Conservation (phyloP, 2,329 filamentous ascomycete genomes). For the Arthrobotrys pseudoclavata region DNA sequence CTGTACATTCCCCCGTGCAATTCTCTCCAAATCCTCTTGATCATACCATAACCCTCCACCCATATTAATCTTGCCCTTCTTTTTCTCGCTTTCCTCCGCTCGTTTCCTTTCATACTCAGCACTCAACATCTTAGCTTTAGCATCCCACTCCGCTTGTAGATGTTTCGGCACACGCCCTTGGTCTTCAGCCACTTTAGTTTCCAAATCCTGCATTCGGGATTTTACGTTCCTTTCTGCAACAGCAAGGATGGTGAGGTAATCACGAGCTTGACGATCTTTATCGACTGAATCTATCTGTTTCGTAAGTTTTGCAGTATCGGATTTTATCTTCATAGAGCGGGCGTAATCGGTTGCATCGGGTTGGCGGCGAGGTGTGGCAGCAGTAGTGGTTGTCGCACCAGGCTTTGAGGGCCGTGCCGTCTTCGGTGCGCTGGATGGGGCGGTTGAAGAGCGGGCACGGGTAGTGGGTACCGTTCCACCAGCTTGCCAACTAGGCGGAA, state of each 20-base stretch:
- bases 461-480: conserved; percentile 1
- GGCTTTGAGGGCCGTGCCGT: not conserved
- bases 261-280: conserved; percentile 51
- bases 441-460: conserved; percentile 24
- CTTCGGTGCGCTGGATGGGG: conserved; percentile 5
- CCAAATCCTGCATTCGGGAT: conserved; percentile 53
- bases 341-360: conserved; percentile 45
- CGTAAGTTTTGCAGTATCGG: conserved; percentile 47
- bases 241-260: conserved; percentile 44
- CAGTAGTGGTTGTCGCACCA: conserved; percentile 11
- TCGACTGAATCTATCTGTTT: conserved; percentile 52
- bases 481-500: conserved; percentile 51
- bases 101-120: conserved; percentile 48
- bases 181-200: conserved; percentile 56
- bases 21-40: conserved; percentile 54
- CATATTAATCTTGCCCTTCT: conserved; percentile 59
- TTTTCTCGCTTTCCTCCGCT: conserved; percentile 40
- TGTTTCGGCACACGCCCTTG: conserved; percentile 55
- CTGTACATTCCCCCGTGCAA: conserved; percentile 54
- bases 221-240: conserved; percentile 51
- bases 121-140: conserved; percentile 47
- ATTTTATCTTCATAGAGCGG: conserved; percentile 53
- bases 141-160: conserved; percentile 58
- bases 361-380: conserved; percentile 7
- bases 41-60: conserved; percentile 58